Evolutionary conservation across 2,329 filamentous ascomycete species (phyloP), one percentile per base, ranked within the genome.

Genomic region (Phialemoniopsis sp.): DNA sequence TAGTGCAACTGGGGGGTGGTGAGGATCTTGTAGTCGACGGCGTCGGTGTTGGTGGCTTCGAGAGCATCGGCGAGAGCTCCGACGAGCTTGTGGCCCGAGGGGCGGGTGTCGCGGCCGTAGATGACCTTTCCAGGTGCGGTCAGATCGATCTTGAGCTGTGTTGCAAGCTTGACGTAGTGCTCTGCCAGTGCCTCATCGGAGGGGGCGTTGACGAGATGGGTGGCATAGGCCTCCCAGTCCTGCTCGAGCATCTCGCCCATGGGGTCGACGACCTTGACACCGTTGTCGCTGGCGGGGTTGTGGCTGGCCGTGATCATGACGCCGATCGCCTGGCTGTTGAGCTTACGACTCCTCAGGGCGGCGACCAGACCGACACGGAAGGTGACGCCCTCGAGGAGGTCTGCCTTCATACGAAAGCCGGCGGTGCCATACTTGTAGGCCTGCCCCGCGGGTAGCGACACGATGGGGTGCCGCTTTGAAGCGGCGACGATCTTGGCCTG

Each of bases 1-100:
- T 98, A 98, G 70, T 98, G 93, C 42, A 98, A 77, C 68, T 97
- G 93, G n/a, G 93, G 93, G 4, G 93, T 98, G 12, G 93, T 97
- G 55, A 96, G 73, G 59, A 90, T 83, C 65, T 91, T 93, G 69
- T 83, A 91, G 70, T 97, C 91, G 56, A 80, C 80, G 57, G 80
- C 84, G 44, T 88, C 80, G 39, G 85, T 80, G 40, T 78, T 77
- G 34, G 85, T 84, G 37, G 87, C 87, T 44, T 84, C 81, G 47
- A 97, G 72, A 14, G 88, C 88, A 56, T 88, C 85, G 43, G 82
- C 77, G 36, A 97, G 78, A 43, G 90, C 87, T 30, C 78, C 73
- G 21, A 90, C 86, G 18, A 98, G 82, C 42, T 80, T 83, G 51
- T 88, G 86, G 38, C 93, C 93, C 8, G 91, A 97, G 38, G 91